Percentiles rank a stretch among this genome's conserved stretches.
These are phyloP conservation scores for Collybia nuda DNA, from an alignment of 768 basidiomycete species.

Conservation along the genomic window DNA sequence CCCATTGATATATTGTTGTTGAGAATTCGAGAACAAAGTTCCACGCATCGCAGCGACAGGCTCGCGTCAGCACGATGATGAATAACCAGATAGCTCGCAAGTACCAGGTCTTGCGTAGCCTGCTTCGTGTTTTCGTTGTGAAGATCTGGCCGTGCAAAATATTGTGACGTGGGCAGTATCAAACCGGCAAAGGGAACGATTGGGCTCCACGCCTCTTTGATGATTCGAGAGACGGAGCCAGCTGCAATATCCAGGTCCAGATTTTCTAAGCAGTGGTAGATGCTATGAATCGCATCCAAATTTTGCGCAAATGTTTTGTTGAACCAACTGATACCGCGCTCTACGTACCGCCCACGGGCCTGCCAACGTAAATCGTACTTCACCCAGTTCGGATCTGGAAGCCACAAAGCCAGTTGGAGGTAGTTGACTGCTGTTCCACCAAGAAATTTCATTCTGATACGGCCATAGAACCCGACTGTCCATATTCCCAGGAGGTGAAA, in stretches of 20 bases:
- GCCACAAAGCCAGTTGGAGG: constrained; percentile 14
- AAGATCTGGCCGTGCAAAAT: not conserved
- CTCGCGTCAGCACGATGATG: not conserved
- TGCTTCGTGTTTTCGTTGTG: constrained; percentile 1
- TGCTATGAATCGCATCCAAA: constrained; percentile 12
- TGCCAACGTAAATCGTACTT: constrained; percentile 20
- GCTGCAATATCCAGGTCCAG: constrained; percentile 13
- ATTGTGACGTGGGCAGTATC: not conserved
- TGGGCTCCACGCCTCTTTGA: constrained; percentile 16
- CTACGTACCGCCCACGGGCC: constrained; percentile 14
- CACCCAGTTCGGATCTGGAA: constrained; percentile 19
- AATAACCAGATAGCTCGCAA: constrained; percentile 2
- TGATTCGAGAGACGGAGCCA: constrained; percentile 15
- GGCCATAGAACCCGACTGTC: not conserved
- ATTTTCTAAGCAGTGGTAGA: constrained; percentile 18
- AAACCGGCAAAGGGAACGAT: constrained; percentile 12
- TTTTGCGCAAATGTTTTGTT: constrained; percentile 16
- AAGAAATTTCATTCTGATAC: not conserved
- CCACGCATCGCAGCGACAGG: constrained; percentile 1
- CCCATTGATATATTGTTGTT: not conserved
- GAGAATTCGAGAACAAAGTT: not conserved
- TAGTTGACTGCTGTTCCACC: constrained; percentile 2
- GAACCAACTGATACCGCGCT: constrained; percentile 17
- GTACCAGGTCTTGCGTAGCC: not conserved
- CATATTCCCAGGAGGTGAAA: constrained; percentile 5